Percentiles rank a stretch among this genome's conserved stretches.
Conservation (phyloP, 1,139 yeast genomes). For the Meyerozyma guilliermondii region DNA sequence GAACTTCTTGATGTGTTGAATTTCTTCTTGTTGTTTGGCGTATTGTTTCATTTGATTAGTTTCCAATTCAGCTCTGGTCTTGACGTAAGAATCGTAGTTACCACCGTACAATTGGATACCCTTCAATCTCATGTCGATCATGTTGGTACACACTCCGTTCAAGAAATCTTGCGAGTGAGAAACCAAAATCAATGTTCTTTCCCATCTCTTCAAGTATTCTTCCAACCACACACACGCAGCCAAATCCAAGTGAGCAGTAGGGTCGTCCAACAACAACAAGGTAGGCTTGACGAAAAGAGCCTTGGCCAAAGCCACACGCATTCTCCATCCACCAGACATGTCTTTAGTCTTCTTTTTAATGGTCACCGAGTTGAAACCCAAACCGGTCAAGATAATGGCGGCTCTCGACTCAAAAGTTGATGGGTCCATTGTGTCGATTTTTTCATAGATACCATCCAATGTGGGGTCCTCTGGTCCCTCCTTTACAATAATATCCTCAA, state of each 20-base stretch:
- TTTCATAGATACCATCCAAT: slow-evolving; percentile 87
- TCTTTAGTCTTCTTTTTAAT: slow-evolving; percentile 86
- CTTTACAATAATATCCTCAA: slow-evolving; percentile 81
- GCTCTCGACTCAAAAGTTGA: slow-evolving; percentile 95
- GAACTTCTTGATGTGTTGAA: slow-evolving; percentile 95
- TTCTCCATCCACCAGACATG: slow-evolving; percentile 98
- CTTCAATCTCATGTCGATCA: slow-evolving; percentile 93
- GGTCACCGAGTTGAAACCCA: slow-evolving; percentile 86
- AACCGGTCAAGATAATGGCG: slow-evolving; percentile 91
- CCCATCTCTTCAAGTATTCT: slow-evolving; percentile 92
- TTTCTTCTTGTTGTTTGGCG: slow-evolving; percentile 96
- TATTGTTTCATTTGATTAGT: slow-evolving; percentile 98
- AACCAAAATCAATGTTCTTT: slow-evolving; percentile 87
- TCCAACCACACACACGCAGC: slow-evolving; percentile 99
- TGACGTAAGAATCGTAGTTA: slow-evolving; percentile 94
- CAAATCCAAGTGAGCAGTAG: slow-evolving; percentile 98
- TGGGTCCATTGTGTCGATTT: slow-evolving; percentile 95
- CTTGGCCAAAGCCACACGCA: slow-evolving; percentile 86
- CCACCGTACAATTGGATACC: slow-evolving; percentile 82
- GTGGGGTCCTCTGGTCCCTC: slow-evolving; percentile 93
- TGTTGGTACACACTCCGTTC: slow-evolving; percentile 96
- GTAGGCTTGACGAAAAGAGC: slow-evolving; percentile 89
- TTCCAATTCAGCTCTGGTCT: slow-evolving; percentile 91
- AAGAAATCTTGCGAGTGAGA: slow-evolving; percentile 99
- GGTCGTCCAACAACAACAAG: slow-evolving; percentile 84